phyloP scores from a whole-genome alignment of 805 yeast genomes.

The Priceomyces carsonii region DNA sequence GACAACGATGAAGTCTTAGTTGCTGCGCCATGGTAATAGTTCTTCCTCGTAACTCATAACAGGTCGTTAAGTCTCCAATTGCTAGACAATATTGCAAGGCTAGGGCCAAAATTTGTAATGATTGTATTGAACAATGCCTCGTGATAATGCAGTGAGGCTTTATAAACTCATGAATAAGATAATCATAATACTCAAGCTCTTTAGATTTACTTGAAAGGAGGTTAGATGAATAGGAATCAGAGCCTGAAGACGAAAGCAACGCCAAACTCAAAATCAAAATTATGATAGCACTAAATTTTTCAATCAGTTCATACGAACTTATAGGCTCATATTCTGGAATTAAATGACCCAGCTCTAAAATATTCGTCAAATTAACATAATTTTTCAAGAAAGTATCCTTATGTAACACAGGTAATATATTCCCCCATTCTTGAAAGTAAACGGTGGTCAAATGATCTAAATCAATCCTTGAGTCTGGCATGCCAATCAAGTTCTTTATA shows the following conservation, averaged over 20 bases:
- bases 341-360: constrained; percentile 38
- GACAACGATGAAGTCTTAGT: constrained; percentile 80
- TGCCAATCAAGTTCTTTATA: constrained; percentile 28
- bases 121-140: constrained; percentile 60
- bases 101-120: constrained; percentile 67
- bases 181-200: constrained; percentile 52
- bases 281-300: constrained; percentile 58
- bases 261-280: constrained; percentile 51
- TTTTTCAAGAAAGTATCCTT: constrained; percentile 64
- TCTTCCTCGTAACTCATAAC: constrained; percentile 75
- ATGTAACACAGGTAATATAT: constrained; percentile 67
- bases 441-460: constrained; percentile 67
- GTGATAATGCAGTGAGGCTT: constrained; percentile 58
- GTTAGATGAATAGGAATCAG: constrained; percentile 18
- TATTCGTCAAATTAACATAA: constrained; percentile 48
- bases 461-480: constrained; percentile 54
- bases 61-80: constrained; percentile 69
- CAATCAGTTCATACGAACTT: constrained; percentile 35
- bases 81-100: constrained; percentile 71
- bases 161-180: constrained; percentile 60
- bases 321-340: constrained; percentile 7
- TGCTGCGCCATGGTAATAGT: constrained; percentile 84
- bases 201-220: neutral
- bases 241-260: constrained; percentile 40
- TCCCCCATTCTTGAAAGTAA: constrained; percentile 80